These are phyloP conservation scores for Wickerhamiella bombiphila DNA, from an alignment of 805 yeast species.

Conservation along the genomic window DNA sequence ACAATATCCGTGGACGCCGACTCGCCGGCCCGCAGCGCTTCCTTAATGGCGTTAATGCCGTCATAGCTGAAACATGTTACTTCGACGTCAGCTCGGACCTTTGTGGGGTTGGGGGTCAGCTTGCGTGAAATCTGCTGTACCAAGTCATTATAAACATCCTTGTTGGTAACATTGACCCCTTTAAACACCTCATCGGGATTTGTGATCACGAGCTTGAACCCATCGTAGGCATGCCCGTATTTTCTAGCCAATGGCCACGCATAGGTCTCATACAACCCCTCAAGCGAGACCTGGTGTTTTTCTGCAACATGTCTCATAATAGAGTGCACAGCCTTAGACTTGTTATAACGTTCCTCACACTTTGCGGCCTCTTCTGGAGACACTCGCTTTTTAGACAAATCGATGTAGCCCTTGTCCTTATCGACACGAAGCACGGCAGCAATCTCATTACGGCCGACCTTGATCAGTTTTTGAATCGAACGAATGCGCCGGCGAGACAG, in stretches of 20 bases:
- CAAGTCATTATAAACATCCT: constrained; percentile 63
- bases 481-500: constrained; percentile 97
- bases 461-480: constrained; percentile 89
- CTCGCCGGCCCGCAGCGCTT: constrained; percentile 79
- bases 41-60: constrained; percentile 93
- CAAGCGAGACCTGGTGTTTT: constrained; percentile 78
- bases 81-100: constrained; percentile 96
- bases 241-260: constrained; percentile 97
- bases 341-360: constrained; percentile 95
- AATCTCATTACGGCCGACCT: constrained; percentile 97
- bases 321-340: constrained; percentile 96
- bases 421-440: constrained; percentile 97
- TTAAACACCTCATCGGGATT: constrained; percentile 76
- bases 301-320: constrained; percentile 97
- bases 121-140: constrained; percentile 79
- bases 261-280: constrained; percentile 67
- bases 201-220: constrained; percentile 89
- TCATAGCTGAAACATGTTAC: constrained; percentile 95
- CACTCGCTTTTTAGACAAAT: constrained; percentile 92
- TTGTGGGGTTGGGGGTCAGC: constrained; percentile 94
- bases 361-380: constrained; percentile 93
- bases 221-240: constrained; percentile 95
- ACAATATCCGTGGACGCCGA: constrained; percentile 64
- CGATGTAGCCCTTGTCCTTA: constrained; percentile 96
- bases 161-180: constrained; percentile 51